Evolutionary conservation across 1,139 yeast genomes (phyloP), one percentile per base, ranked within the genome.

Genomic region (Hemisphaericaspora lyxosophila): DNA sequence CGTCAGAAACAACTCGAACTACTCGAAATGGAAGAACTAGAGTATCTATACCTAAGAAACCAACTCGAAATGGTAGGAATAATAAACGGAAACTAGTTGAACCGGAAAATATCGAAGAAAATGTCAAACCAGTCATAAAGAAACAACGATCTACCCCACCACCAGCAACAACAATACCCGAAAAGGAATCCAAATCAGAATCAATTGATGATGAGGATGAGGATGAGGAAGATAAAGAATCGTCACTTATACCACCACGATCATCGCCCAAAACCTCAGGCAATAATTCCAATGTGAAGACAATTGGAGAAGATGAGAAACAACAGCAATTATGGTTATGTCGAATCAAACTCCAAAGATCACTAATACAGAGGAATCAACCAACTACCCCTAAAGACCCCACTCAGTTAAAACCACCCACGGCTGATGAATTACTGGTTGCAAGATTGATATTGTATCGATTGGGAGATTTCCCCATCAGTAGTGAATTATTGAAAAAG

Each of bases 341-440:
- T 45, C 60, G 77, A 30, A 69, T 69, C 42, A 69, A 70, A 45
- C 60, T 71, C 37, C 77, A 71, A 52, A 54, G 73, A 44, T 60
- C 75, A 12, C 55, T 71, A 25, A 70, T 71, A 41, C 77, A 71
- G 51, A 47, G 75, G 46, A 68, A 67, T 47, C 70, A 67, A 43
- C 67, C 72, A 1, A 59, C 55, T 12, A 62, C 69, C 0, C 72
- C 73, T 4, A 53, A 58, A 18, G 68, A 66, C 39, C 59, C 66
- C 13, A 54, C 46, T 33, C 50, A 50, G 25, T 60, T 58, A 41
- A 63, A 65, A 15, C 70, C 70, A 9, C 74, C 74, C 4, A 60
- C 81, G 4, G 72, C 75, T 4, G 77, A 75, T 34, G 86, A 81
- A 53, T 66, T 81, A 45, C 69, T 68, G 49, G 66, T 76, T 12